Evolutionary conservation across 176 grass and related monocot genomes (phyloP).

Genomic region (Paspalum vaginatum): DNA sequence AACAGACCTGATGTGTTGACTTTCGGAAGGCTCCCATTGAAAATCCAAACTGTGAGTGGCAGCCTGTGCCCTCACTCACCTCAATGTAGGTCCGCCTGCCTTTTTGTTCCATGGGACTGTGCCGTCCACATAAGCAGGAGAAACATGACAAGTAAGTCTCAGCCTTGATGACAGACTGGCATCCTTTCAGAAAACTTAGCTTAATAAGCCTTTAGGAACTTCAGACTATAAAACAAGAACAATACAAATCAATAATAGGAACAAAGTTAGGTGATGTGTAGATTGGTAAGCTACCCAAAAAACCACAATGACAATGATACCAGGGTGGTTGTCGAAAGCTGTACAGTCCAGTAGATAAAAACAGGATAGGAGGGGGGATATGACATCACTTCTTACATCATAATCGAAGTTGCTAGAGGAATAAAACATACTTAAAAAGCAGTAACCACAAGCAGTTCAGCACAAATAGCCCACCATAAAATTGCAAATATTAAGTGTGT

Average conservation of each 20-base stretch:
- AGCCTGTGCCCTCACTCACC: too few relatives aligned
- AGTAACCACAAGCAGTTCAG: constrained; percentile 8
- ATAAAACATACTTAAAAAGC: constrained; percentile 22
- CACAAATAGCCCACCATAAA: constrained; percentile 16
- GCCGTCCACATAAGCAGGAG: constrained; percentile 32
- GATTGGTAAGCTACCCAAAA: constrained; percentile 36
- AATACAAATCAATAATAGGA: constrained; percentile 24
- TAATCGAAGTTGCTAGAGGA: constrained; percentile 6
- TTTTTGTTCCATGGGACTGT: constrained; percentile 1
- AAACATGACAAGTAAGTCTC: constrained; percentile 24
- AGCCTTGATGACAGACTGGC: constrained; percentile 32
- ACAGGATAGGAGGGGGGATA: neutral
- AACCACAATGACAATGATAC: constrained; percentile 10
- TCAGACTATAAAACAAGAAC: constrained; percentile 27
- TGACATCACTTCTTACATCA: constrained; percentile 26
- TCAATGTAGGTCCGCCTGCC: too few relatives aligned
- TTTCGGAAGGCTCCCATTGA: neutral
- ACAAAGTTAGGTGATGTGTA: constrained; percentile 39
- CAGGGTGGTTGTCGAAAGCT: constrained; percentile 18
- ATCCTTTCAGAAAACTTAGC: constrained; percentile 8
- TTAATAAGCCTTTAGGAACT: constrained; percentile 31
- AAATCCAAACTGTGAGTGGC: too few relatives aligned
- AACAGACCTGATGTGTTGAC: constrained; percentile 23
- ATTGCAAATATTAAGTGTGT: neutral
- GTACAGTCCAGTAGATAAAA: constrained; percentile 11